These are phyloP conservation scores for Asterophora lycoperdoides DNA, from an alignment of 768 basidiomycete species.

Conservation along the genomic window DNA sequence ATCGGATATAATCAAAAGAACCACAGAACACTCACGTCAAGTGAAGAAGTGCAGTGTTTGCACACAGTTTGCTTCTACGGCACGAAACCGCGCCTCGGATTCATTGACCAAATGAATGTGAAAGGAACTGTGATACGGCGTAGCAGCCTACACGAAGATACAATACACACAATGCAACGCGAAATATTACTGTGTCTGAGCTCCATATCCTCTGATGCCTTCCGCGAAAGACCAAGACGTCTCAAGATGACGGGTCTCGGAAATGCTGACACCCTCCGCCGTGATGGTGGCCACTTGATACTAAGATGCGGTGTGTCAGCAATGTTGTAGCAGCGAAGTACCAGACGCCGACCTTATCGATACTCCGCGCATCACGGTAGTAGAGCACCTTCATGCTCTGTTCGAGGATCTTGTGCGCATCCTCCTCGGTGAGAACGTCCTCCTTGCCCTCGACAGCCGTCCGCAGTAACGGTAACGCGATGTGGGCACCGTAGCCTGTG, in stretches of 20 bases:
- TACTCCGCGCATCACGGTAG: constrained; percentile 92
- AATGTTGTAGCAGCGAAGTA: background rate
- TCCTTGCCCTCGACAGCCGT: constrained; percentile 85
- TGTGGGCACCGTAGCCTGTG: constrained; percentile 90
- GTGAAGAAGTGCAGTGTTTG: no score
- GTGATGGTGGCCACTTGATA: constrained; percentile 95
- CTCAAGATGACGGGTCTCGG: constrained; percentile 68
- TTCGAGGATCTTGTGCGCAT: constrained; percentile 75
- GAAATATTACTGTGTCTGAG: constrained; percentile 71
- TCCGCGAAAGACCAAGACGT: constrained; percentile 94
- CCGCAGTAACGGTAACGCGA: constrained; percentile 89
- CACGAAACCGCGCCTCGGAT: no score
- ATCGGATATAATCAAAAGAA: no score
- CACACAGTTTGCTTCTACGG: no score
- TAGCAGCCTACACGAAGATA: constrained; percentile 1
- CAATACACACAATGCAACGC: constrained; percentile 10
- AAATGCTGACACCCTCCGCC: constrained; percentile 68
- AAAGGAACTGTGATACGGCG: no score
- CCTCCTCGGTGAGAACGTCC: constrained; percentile 67
- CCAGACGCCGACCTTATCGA: constrained; percentile 74
- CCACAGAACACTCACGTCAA: no score
- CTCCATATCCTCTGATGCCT: constrained; percentile 84
- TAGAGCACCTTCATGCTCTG: constrained; percentile 90
- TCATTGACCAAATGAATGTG: no score
- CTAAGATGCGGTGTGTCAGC: constrained; percentile 34